These are phyloP conservation scores for Dichomitus squalens DNA, from an alignment of 1,284 basidiomycete genomes.

Conservation along the genomic window DNA sequence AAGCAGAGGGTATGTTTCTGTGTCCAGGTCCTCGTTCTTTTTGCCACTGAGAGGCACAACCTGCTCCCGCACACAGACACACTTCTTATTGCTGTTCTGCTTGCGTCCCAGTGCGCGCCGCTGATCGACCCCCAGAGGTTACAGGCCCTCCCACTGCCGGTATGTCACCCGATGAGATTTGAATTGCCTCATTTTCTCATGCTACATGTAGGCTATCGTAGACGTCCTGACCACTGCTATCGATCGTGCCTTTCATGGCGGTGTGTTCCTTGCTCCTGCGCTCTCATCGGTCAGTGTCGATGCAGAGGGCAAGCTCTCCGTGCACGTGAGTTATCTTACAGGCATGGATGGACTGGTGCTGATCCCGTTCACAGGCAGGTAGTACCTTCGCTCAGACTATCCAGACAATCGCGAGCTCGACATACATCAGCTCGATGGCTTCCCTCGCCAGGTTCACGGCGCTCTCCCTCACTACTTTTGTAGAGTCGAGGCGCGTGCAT, in stretches of 20 bases:
- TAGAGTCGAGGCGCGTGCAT: constrained; percentile 47
- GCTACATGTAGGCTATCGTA: constrained; percentile 32
- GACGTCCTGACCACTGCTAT: constrained; percentile 51
- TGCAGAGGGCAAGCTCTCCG: constrained; percentile 1
- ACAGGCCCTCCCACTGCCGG: constrained; percentile 56
- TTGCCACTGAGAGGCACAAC: too few relatives aligned
- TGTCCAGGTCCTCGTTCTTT: not conserved
- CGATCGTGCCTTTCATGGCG: constrained; percentile 15
- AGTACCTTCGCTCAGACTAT: constrained; percentile 40
- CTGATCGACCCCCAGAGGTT: constrained; percentile 54
- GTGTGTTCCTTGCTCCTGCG: constrained; percentile 8
- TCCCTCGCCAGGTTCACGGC: constrained; percentile 55
- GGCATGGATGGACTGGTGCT: not conserved
- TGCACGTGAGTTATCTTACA: constrained; percentile 1
- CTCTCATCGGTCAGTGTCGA: not conserved
- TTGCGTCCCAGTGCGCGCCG: constrained; percentile 60
- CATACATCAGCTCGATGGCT: constrained; percentile 50
- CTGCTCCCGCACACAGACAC: constrained; percentile 31
- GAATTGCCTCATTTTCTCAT: not conserved
- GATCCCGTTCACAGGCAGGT: constrained; percentile 14
- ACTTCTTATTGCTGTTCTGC: constrained; percentile 43
- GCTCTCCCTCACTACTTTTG: constrained; percentile 46
- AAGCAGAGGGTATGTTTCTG: constrained; percentile 27
- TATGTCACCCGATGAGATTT: constrained; percentile 25
- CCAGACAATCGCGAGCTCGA: constrained; percentile 42